Percentiles rank a stretch among this genome's conserved stretches.
These are phyloP conservation scores for Hymenoscyphus infarciens DNA, from an alignment of 2,329 filamentous ascomycete genomes.

Conservation along the genomic window DNA sequence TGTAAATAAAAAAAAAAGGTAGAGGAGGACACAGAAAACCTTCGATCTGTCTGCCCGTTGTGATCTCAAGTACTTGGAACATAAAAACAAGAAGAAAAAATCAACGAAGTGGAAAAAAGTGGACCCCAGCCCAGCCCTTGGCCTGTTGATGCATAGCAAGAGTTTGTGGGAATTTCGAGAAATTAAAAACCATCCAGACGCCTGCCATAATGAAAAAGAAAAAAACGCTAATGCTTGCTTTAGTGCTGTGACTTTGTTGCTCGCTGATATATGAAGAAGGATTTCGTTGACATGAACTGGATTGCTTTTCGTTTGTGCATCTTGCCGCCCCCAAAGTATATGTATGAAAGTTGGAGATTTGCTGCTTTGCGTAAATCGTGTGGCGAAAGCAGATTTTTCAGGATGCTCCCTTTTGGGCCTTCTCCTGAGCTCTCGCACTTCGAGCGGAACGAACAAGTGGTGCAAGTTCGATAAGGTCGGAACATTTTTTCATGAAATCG, in stretches of 20 bases:
- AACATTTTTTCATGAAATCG: conserved; percentile 74
- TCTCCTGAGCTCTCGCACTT: conserved; percentile 81
- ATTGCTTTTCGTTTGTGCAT: conserved; percentile 15
- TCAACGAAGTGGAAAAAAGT: conserved; percentile 2
- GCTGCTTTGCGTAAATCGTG: conserved; percentile 1
- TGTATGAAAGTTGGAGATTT: conserved; percentile 11
- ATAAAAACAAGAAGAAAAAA: conserved; percentile 6
- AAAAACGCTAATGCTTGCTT: conserved; percentile 14
- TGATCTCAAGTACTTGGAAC: conserved; percentile 5
- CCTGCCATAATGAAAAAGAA: conserved; percentile 5
- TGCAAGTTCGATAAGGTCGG: conserved; percentile 72
- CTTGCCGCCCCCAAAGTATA: conserved; percentile 15
- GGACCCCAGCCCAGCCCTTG: conserved; percentile 1
- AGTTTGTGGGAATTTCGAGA: neutral
- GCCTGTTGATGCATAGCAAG: neutral
- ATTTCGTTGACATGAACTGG: conserved; percentile 7
- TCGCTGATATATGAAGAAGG: conserved; percentile 9
- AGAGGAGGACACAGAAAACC: neutral
- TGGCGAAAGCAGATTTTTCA: conserved; percentile 13
- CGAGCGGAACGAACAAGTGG: conserved; percentile 84
- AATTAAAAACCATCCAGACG: conserved; percentile 4
- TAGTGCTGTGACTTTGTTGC: conserved; percentile 7
- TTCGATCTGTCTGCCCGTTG: neutral
- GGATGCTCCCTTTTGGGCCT: conserved; percentile 58
- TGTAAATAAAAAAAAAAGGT: neutral